Conservation (phyloP, 768 basidiomycete species). For the Calvatia gigantea region DNA sequence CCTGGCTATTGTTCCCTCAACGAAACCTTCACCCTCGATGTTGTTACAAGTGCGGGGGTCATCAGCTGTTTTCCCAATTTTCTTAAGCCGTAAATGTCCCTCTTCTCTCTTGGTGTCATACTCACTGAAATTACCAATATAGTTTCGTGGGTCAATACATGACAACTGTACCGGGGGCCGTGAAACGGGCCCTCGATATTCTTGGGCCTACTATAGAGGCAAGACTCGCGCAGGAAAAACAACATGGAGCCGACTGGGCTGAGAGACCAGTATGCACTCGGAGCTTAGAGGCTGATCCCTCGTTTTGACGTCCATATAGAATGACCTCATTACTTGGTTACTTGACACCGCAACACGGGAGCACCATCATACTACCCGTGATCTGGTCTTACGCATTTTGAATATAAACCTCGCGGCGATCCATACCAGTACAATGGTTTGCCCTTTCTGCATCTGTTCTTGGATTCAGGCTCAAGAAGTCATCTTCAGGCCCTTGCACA, state of each 20-base stretch:
- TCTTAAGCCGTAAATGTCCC: constrained; percentile 35
- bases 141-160: constrained; percentile 14
- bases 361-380: constrained; percentile 22
- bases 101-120: constrained; percentile 21
- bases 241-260: neutral
- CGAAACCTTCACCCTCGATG: constrained; percentile 23
- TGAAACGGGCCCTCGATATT: neutral
- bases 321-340: constrained; percentile 37
- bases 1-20: constrained; percentile 30
- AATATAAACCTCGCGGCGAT: constrained; percentile 36
- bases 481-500: constrained; percentile 29
- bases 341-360: constrained; percentile 27
- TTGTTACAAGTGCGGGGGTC: constrained; percentile 23
- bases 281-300: constrained; percentile 7
- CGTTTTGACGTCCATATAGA: constrained; percentile 17
- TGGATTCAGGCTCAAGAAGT: neutral
- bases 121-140: neutral
- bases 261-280: constrained; percentile 1
- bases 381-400: constrained; percentile 28
- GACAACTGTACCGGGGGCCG: neutral
- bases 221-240: neutral
- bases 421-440: constrained; percentile 38
- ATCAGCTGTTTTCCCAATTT: constrained; percentile 34
- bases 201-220: constrained; percentile 14
- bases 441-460: neutral